phyloP scores from a whole-genome alignment of 2,329 filamentous ascomycete genomes.

The Alternaria incomplexa region DNA sequence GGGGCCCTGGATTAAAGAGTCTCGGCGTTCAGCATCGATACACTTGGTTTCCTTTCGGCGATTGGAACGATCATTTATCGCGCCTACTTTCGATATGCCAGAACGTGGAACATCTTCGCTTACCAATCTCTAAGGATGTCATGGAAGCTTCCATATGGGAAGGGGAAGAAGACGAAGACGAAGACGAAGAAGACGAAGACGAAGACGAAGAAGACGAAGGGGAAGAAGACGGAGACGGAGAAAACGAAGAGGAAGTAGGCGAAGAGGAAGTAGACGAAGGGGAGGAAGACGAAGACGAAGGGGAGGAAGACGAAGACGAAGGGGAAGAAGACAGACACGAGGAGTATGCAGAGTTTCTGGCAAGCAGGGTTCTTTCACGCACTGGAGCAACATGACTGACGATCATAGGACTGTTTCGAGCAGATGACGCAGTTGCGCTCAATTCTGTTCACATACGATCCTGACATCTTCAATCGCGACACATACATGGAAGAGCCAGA shows the following conservation, averaged over 20 bases:
- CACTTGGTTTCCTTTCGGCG: neutral
- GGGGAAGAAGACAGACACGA: too few species aligned
- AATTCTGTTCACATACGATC: neutral
- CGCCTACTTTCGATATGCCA: neutral
- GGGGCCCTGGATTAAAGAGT: neutral
- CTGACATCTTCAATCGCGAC: neutral
- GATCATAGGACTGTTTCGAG: neutral
- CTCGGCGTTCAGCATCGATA: neutral
- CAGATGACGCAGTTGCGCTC: neutral
- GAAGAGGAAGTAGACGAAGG: neutral
- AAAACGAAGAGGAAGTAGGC: neutral
- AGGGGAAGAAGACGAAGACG: neutral
- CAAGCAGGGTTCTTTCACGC: neutral
- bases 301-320: too few species aligned
- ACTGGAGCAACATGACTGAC: neutral
- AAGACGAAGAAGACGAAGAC: too few species aligned
- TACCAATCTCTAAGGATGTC: neutral
- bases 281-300: neutral
- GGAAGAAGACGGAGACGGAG: neutral
- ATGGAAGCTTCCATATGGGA: neutral
- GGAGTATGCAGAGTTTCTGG: neutral
- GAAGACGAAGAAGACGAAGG: neutral
- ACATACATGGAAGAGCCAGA: neutral
- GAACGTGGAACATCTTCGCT: neutral
- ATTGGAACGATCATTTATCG: neutral